Base-by-base conservation (phyloP, 352 stramenopile genomes). In the Phytophthora multivora region DNA sequence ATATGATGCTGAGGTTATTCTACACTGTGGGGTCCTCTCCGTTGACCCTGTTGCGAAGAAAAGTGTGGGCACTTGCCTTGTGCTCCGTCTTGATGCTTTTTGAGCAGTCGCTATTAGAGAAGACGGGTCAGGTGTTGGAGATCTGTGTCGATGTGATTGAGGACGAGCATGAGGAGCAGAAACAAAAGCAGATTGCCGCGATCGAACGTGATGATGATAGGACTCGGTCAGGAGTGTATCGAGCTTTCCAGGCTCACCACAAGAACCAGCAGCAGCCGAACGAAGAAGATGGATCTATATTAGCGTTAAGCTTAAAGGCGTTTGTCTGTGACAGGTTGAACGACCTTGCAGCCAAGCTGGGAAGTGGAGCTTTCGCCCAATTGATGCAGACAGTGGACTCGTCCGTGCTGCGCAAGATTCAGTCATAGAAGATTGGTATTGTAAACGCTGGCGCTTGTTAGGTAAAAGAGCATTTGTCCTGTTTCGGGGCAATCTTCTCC, bases 1-100 rank as follows among this genome's bases (percentile, higher is more conserved):
- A 92, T 41, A 48, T 77, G 13, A 83, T 93, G 77, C 66, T 96
- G 10, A 59, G 66, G 41, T 75, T 92, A 57, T 94, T 90, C 51
- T 93, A 91, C 55, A 85, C 69, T 15, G 71, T 92, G 3, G 79
- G 79, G 0, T 78, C 77, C 5, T 80, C 80, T 41, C 86, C 81
- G 13, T 62, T 94, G 60, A 76, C 75, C 0, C 26, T 86, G n/a
- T 51, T 74, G 46, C 64, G 75, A 38, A 74, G 81, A 33, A 93
- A 93, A 54, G 57, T 90, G 30, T 96, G 87, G 87, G 68, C 79
- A 1, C 11, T 90, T n/a, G 73, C 69, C 10, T 58, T 94, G 15
- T 83, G 73, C 33, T 66, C 71, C 1, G 60, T 76, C 2, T 57
- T 91, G 4, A 65, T 76, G 30, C 31, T 86, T 25, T 47, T 75